Conservation (phyloP, 768 basidiomycete genomes). For the Floccularia luteovirens region DNA sequence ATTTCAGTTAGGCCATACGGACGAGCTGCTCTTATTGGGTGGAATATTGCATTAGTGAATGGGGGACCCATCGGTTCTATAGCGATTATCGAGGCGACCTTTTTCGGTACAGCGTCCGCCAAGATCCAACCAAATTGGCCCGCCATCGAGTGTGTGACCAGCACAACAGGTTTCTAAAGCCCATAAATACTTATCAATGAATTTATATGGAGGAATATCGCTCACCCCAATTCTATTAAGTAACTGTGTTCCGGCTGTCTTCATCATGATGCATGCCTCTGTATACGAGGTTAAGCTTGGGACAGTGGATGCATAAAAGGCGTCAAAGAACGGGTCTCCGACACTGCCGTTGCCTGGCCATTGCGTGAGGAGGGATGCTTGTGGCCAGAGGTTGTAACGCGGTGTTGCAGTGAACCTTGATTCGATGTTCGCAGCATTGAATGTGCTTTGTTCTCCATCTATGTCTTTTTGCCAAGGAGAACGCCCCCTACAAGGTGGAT, state of each 20-base stretch:
- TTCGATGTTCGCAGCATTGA: constrained; percentile 23
- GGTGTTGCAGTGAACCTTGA: constrained; percentile 36
- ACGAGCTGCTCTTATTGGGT: constrained; percentile 27
- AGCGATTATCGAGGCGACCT: constrained; percentile 39
- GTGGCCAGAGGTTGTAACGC: constrained; percentile 33
- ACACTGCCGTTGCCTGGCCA: constrained; percentile 45
- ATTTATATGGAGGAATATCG: background rate
- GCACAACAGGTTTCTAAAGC: constrained; percentile 33
- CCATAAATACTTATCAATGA: background rate
- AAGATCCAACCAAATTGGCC: constrained; percentile 42
- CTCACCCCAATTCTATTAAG: constrained; percentile 43
- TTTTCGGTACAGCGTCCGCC: constrained; percentile 34
- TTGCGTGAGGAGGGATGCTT: constrained; percentile 37
- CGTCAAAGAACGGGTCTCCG: constrained; percentile 36
- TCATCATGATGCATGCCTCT: constrained; percentile 30
- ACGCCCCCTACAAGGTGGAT: constrained; percentile 37
- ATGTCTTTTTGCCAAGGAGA: constrained; percentile 32
- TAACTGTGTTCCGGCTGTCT: constrained; percentile 30
- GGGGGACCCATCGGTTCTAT: constrained; percentile 46
- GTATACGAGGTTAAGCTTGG: constrained; percentile 26
- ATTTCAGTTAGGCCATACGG: constrained; percentile 41
- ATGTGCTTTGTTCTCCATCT: constrained; percentile 25
- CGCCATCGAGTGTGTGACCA: constrained; percentile 47
- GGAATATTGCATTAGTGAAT: constrained; percentile 32
- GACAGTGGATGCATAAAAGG: constrained; percentile 34